Evolutionary conservation across 768 basidiomycete species (phyloP), one percentile per base, ranked within the genome.

Genomic region (Boletus sp.): DNA sequence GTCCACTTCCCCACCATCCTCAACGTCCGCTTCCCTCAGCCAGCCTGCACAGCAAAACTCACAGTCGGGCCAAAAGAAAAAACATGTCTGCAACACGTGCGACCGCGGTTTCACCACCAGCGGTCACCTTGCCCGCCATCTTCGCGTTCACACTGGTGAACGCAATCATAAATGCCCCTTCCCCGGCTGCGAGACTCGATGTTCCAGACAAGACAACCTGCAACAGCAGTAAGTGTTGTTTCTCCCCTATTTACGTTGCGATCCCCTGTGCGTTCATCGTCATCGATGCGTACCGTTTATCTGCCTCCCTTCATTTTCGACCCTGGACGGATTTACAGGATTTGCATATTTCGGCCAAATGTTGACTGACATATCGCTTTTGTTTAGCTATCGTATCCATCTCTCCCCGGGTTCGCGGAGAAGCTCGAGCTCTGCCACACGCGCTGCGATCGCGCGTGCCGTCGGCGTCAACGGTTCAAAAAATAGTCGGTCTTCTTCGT

Each of bases 161-260:
- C 81, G 91, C 59, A 94, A 94, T 73, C 91, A 94, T 76, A 90
- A 86, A 57, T 96, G 93, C 67, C 93, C 94, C 35, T 95, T 92
- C 76, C 93, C 94, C n/a, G 93, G 92, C 24, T 96, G 93, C 71
- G 90, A 94, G 64, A 94, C 92, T 2, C 81, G 90, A 17, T 95
- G 94, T 63, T 92, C 90, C 11, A 78, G 93, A 35, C 92, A 94
- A 71, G 94, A 96, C 64, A 96, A 96, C 62, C 79, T 96, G 17
- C 84, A 72, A 29, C 71, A 72, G n/a, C 71, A 72, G 71, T 72
- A 15, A 57, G 71, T 59, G 11, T 54, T 24, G 24, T 24, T 24
- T 24, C 24, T 36, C 17, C 4, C 24, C 30, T 11, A 32, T 50
- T n/a, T 35, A 14, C 30, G 8, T 42, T 32, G 18, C 17, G 52